Base-by-base conservation (phyloP, 257 asterid species). In the Catharanthus roseus region DNA sequence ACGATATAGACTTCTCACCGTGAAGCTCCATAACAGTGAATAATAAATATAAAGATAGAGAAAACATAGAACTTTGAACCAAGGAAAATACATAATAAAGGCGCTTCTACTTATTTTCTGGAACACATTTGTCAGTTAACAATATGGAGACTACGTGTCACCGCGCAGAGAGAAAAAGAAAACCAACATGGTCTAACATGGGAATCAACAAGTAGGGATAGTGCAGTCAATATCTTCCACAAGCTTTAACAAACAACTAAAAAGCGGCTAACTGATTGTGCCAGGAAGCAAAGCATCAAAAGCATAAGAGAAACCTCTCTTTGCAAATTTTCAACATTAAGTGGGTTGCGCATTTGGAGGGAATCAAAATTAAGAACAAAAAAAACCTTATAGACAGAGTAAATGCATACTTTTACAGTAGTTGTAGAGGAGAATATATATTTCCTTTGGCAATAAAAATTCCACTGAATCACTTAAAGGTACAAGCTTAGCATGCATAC, bases 11-110 rank as follows among this genome's bases (percentile, higher is more conserved):
- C 76, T 78, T 26, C 42, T 74, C 79, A 54, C 4, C 72, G 73
- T 78, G 76, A 78, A 70, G 82, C 55, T 78, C 82, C 70, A 60
- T 26, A 21, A 70, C 79, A 74, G 82, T 26, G 82, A 78, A 55
- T 53, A 68, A 38, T 24, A 55, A 55, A 33, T 53, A 71, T 6
- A 50, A 50, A 49, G 61, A 9, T 15, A 60, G n/a, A 28, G 13
- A n/a, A 33, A 61, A 19, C 21, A 10, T 33, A 28, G 39, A 28
- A 58, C 23, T 61, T 19, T 18, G 6, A 36, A 34, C n/a, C 13
- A 61, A 61, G 66, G 38, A 26, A 57, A n/a, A 29, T 57, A 29
- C 62, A 29, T 57, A 3, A 28, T 28, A 9, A 58, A 33, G 15
- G 18, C 19, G 13, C 24, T 33, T 16, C 0, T 3, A 61, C 44